Percentiles rank a stretch among this genome's conserved stretches.
These are phyloP conservation scores for Trichoderma asperellum DNA, from an alignment of 2,329 filamentous ascomycete species.

Conservation along the genomic window DNA sequence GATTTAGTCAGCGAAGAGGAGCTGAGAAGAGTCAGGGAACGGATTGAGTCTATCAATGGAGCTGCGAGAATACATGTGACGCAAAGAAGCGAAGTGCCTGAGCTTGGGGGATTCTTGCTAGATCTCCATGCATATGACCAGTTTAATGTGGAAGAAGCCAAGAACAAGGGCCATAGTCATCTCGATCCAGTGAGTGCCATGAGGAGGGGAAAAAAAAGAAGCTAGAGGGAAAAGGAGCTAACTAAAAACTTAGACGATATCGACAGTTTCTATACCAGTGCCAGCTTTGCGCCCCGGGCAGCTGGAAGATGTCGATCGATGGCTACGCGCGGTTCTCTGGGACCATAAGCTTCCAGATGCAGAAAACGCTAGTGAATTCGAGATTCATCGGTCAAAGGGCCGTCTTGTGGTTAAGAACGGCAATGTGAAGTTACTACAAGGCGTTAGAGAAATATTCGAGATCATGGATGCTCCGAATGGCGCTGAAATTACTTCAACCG, in stretches of 20 bases:
- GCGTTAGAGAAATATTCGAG: constrained; percentile 92
- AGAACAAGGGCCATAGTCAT: constrained; percentile 82
- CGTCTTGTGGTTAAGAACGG: constrained; percentile 69
- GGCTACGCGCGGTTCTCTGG: constrained; percentile 86
- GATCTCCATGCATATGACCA: constrained; percentile 93
- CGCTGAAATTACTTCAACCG: constrained; percentile 36
- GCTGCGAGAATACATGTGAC: constrained; percentile 85
- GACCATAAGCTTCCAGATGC: constrained; percentile 64
- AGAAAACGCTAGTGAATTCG: constrained; percentile 55
- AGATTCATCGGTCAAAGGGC: constrained; percentile 89
- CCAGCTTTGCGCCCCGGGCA: constrained; percentile 61
- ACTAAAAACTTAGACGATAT: constrained; percentile 66
- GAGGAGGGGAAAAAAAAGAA: neutral
- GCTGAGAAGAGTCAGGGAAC: constrained; percentile 67
- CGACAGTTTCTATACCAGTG: constrained; percentile 75
- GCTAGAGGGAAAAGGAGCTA: neutral
- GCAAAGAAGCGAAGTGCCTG: constrained; percentile 75
- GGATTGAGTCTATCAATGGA: constrained; percentile 85
- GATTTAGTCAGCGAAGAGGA: constrained; percentile 77
- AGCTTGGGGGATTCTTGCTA: constrained; percentile 82
- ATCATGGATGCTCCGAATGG: constrained; percentile 66
- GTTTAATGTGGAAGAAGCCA: constrained; percentile 72
- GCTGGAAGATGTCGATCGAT: constrained; percentile 71
- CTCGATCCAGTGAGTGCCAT: constrained; percentile 72
- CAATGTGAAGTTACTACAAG: constrained; percentile 77